These are phyloP conservation scores for Petunia secreta DNA, from an alignment of 257 asterid species.

Conservation along the genomic window DNA sequence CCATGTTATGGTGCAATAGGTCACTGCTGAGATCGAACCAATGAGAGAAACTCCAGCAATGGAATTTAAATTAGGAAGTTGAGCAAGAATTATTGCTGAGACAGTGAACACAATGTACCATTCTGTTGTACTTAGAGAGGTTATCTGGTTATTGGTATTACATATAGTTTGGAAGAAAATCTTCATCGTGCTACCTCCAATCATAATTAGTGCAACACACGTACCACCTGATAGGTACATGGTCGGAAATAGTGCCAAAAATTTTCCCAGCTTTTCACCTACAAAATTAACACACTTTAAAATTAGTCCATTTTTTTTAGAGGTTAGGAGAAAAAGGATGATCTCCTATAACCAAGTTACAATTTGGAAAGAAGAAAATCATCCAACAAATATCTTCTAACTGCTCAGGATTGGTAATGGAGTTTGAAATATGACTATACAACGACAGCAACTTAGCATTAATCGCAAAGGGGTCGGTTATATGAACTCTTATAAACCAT, in stretches of 20 bases:
- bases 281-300: background rate
- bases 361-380: background rate
- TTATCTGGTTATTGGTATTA: slow-evolving; percentile 35
- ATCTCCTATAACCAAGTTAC: background rate
- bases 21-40: slow-evolving; percentile 71
- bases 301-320: background rate
- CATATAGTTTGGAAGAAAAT: slow-evolving; percentile 61
- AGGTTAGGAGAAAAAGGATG: background rate
- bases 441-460: too few relatives aligned
- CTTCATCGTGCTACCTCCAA: slow-evolving; percentile 77
- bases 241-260: slow-evolving; percentile 74
- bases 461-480: too few relatives aligned
- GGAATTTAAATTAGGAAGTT: slow-evolving; percentile 88
- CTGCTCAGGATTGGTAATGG: too few relatives aligned
- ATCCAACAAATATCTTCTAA: too few relatives aligned
- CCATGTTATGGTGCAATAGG: slow-evolving; percentile 78
- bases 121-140: slow-evolving; percentile 49
- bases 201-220: slow-evolving; percentile 78
- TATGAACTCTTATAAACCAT: too few relatives aligned
- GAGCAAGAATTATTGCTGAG: slow-evolving; percentile 64
- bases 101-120: slow-evolving; percentile 74
- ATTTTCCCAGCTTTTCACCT: slow-evolving; percentile 75
- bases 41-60: slow-evolving; percentile 78
- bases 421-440: too few relatives aligned
- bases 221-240: slow-evolving; percentile 91